Evolutionary conservation across 2,329 filamentous ascomycete genomes (phyloP), one percentile per base, ranked within the genome.

Genomic region (Aspergillus hortae): DNA sequence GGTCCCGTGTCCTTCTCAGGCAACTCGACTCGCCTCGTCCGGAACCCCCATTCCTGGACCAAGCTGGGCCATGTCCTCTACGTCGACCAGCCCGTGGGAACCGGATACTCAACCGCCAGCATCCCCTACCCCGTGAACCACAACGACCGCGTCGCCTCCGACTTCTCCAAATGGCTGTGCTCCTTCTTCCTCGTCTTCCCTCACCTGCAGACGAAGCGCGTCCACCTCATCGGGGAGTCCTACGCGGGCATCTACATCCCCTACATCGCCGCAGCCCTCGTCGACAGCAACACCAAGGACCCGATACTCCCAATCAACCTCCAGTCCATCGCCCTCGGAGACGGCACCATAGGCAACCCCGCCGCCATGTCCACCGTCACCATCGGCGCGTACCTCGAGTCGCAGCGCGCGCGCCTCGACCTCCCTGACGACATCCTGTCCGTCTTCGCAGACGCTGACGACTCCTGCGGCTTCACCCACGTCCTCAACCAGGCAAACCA

Each of bases 201-300:
- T 2, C 57, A 67, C 19, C 55, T 71, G 2, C 54, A 61, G n/a
- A 56, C 58, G 3, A 69, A 69, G 49, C 61, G 62, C 9, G 60
- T 68, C 1, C 65, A 71, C 51, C 27, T 72, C n/a, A 66, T 71
- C 45, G 70, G 69, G n/a, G 67, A 72, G 52, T 71, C 68, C 9
- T 72, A 69, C 51, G 69, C 66, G 6, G 70, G 70, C 0, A 65
- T 71, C 42, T 71, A 69, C 49, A 63, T 74, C 21, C 69, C 70
- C 1, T 71, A 72, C 25, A 66, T 74, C 40, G 65, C 69, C 17
- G 56, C 59, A 5, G 61, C 61, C 10, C 61, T 74, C 17, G 46
- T 72, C 14, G 50, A 64, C 6, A 62, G 65, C 50, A 44, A 44
- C 23, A 6, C 10, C 17, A 56, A 63, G 17, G 43, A 59, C 21